These are phyloP conservation scores for Penicillium crustosum DNA, from an alignment of 2,329 filamentous ascomycete genomes.

Conservation along the genomic window DNA sequence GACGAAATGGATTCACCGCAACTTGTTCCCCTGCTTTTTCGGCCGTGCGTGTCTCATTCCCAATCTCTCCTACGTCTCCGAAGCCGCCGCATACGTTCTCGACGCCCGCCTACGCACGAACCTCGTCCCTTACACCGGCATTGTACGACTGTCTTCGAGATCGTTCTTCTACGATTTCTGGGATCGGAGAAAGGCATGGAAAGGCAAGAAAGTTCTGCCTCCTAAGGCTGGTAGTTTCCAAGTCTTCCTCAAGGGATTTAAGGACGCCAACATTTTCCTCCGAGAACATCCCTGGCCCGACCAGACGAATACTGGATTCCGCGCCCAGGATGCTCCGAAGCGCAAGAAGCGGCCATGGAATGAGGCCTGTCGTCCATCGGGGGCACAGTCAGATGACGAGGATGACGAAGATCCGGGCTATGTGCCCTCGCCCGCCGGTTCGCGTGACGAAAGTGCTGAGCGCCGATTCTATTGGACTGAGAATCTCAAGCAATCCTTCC, in stretches of 20 bases:
- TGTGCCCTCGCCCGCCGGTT: constrained; percentile 41
- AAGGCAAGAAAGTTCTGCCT: constrained; percentile 82
- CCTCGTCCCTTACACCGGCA: constrained; percentile 93
- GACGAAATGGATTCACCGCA: constrained; percentile 99
- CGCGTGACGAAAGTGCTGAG: constrained; percentile 47
- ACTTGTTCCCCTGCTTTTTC: constrained; percentile 96
- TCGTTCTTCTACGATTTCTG: constrained; percentile 98
- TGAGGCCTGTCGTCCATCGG: constrained; percentile 73
- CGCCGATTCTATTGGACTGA: constrained; percentile 81
- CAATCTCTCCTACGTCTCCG: constrained; percentile 95
- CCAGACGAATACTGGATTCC: constrained; percentile 70
- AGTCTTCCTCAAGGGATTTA: constrained; percentile 94
- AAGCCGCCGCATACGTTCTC: constrained; percentile 93
- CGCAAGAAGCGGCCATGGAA: constrained; percentile 73
- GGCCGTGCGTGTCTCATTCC: constrained; percentile 93
- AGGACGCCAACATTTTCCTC: constrained; percentile 93
- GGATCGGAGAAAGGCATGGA: constrained; percentile 84
- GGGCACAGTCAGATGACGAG: constrained; percentile 60
- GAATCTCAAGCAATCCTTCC: constrained; percentile 80
- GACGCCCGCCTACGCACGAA: constrained; percentile 87
- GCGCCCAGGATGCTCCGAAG: constrained; percentile 64
- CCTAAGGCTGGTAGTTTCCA: constrained; percentile 95
- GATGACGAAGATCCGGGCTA: constrained; percentile 54
- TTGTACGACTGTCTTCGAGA: constrained; percentile 90
- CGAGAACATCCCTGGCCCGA: constrained; percentile 97